These are phyloP conservation scores for Stagonosporopsis tanaceti DNA, from an alignment of 2,329 filamentous ascomycete genomes.

Conservation along the genomic window DNA sequence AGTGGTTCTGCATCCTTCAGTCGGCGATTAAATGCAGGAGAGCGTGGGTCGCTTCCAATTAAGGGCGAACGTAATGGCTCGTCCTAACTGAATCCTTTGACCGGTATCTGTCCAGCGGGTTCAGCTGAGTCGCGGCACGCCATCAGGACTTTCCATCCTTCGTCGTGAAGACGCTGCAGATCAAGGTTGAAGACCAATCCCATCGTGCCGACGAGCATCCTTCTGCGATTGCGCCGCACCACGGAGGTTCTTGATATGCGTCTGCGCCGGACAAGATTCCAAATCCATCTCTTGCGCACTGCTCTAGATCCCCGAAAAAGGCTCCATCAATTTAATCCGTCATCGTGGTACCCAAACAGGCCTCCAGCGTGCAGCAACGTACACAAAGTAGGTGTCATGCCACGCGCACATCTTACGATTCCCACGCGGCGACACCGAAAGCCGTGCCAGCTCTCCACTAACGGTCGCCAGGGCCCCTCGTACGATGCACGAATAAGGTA, in stretches of 20 bases:
- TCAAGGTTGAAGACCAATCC: not conserved
- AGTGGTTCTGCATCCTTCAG: not conserved
- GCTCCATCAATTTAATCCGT: not conserved
- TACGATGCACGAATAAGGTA: constrained; percentile 5
- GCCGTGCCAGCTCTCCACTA: constrained; percentile 11
- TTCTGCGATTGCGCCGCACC: not conserved
- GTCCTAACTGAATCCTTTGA: not conserved
- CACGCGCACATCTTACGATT: constrained; percentile 10
- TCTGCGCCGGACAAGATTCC: not conserved
- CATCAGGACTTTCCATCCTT: not conserved
- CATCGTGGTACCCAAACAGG: constrained; percentile 8
- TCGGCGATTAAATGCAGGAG: not conserved
- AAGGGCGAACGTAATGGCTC: not conserved
- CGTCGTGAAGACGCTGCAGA: constrained; percentile 3
- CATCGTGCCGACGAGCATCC: not conserved
- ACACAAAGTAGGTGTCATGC: constrained; percentile 8
- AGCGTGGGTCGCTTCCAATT: not conserved
- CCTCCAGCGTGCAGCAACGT: constrained; percentile 1
- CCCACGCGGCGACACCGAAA: constrained; percentile 14
- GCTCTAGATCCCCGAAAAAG: not conserved
- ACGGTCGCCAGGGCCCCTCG: constrained; percentile 13
- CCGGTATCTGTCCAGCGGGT: not conserved
- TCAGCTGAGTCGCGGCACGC: not conserved
- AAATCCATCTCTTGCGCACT: not conserved
- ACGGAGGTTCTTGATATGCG: not conserved